Percentiles rank a stretch among this genome's conserved stretches.
Conservation (phyloP, 2,329 filamentous ascomycete genomes). For the Scolecobasidium constrictum region DNA sequence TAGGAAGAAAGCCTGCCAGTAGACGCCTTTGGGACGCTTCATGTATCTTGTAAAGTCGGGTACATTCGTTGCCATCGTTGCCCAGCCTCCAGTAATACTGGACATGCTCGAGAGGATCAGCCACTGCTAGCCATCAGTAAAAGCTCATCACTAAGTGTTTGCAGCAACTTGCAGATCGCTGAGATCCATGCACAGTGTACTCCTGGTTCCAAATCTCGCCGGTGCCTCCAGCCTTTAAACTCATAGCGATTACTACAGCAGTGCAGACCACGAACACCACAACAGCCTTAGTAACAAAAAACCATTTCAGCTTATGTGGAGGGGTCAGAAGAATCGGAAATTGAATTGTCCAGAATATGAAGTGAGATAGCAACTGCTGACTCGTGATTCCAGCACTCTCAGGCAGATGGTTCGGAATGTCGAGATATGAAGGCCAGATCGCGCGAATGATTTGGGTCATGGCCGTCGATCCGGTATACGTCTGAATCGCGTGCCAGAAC, state of each 20-base stretch:
- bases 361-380: conserved; percentile 28
- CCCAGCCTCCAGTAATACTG: conserved; percentile 11
- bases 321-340: conserved; percentile 15
- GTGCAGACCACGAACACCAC: conserved; percentile 10
- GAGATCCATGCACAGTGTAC: conserved; percentile 10
- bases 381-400: conserved; percentile 32
- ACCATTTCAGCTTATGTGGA: conserved; percentile 10
- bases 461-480: conserved; percentile 23
- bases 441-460: background rate
- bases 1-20: conserved; percentile 15
- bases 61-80: conserved; percentile 8
- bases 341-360: conserved; percentile 10
- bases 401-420: conserved; percentile 4
- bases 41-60: conserved; percentile 14
- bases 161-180: conserved; percentile 16
- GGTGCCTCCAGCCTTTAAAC: conserved; percentile 16
- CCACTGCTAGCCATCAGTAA: conserved; percentile 12
- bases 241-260: conserved; percentile 13
- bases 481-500: conserved; percentile 31
- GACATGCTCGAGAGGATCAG: conserved; percentile 5
- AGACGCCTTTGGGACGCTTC: conserved; percentile 13
- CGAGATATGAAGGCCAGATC: conserved; percentile 5
- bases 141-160: too few relatives aligned
- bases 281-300: conserved; percentile 12
- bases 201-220: conserved; percentile 4